Evolutionary conservation across 2,329 filamentous ascomycete genomes (phyloP), one percentile per base, ranked within the genome.

Genomic region (Leptographium radiaticola): DNA sequence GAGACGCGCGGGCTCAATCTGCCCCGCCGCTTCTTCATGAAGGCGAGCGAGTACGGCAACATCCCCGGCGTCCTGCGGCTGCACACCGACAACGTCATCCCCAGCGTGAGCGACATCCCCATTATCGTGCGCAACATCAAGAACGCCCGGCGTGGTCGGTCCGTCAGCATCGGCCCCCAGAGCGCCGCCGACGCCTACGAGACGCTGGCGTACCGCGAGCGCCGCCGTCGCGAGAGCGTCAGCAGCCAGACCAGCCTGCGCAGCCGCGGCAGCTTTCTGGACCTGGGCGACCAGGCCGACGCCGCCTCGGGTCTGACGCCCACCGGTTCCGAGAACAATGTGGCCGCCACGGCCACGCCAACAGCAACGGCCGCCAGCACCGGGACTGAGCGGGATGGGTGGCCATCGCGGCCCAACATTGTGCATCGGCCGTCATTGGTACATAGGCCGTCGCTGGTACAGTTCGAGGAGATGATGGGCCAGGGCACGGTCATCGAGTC

Each of bases 101-200:
- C 93, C 13, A 83, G 83, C 12, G 86, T 94, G n/a, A 87, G 86
- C 30, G 89, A 96, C 57, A 80, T 97, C 25, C 88, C 91, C 4
- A 79, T 81, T 36, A 81, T 96, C 64, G 76, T 96, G 30, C 85
- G 83, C 56, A 89, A 83, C 44, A 87, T 97, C 47, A 83, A 91
- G 60, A 79, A 77, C 36, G 73, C 68, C 6, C 71, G 69, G 15
- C 76, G 89, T 56, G 84, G 84, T 57, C 80, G 93, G 51, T 86
- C 89, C 36, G 81, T 97, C 38, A 95, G 89, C 7, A 80, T 97
- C 52, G 93, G 93, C 0, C 93, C 93, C 2, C 93, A 97, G 69
- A 96, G 90, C 47, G 90, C 90, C 57, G 93, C 93, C 2, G 93
- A 98, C 70, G 93, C 89, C 30, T 95, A 96, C 69, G 93, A 98